Evolutionary conservation across 2,329 filamentous ascomycete species (phyloP), one percentile per base, ranked within the genome.

Genomic region (Claviceps spartinae): DNA sequence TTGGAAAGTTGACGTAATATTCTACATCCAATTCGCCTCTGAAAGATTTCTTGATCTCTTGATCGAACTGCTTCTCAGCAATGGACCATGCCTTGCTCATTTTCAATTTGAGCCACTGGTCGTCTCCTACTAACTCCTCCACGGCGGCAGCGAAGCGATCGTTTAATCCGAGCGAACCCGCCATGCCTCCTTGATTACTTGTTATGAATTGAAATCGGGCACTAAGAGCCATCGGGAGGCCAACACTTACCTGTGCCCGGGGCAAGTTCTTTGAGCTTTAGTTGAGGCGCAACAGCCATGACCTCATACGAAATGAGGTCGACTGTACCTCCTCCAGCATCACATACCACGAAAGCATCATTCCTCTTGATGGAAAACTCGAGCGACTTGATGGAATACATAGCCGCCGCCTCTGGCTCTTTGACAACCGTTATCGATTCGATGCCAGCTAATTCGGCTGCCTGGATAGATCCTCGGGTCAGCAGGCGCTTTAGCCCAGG

Each of bases 261-360:
- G 5, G 62, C 58, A 0, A 62, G 18, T 48, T 63, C 61, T 9
- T 54, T 59, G 1, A 61, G 30, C 16, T 58, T 20, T 0, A 62
- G 52, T 2, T 6, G 54, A 1, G 61, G 61, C 5, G 11, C 4
- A 14, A 38, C 18, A n/a, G 43, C n/a, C 20, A 50, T 67, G 40
- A 78, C 68, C 51, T 72, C 70, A 55, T 78, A 78, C 11, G 72
- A 73, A 51, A 78, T 77, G 16, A 78, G 62, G 58, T 78, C 75
- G 1, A 75, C 74, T 1, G 74, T 77, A 22, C 75, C 76, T 18
- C 76, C 76, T 9, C 75, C 75, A 18, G 75, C 75, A 56, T 79
- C 75, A 37, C 75, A 74, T 4, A 78, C 69, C 6, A 78, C 70
- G 50, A 78, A 74, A 16, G 68, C 72, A 45, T 76, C 72, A 20